Base-by-base conservation (phyloP, 2,329 filamentous ascomycete genomes). In the Diplodia intermedia region DNA sequence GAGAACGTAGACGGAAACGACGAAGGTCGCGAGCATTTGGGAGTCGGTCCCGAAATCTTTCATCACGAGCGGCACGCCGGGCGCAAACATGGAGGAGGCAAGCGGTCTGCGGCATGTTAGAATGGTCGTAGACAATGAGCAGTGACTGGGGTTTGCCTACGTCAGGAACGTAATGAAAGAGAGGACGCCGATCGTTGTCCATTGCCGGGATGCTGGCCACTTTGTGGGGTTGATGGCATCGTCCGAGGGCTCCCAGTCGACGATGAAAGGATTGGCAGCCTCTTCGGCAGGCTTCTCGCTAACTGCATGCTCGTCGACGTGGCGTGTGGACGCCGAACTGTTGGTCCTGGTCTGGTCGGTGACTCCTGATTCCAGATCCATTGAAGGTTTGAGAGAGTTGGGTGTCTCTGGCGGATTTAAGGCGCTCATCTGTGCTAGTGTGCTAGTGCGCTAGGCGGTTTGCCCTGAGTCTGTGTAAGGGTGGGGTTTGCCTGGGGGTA, bases 111-210 rank as follows among this genome's bases (percentile, higher is more conserved):
- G 26, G 56, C 52, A 18, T 60, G 38, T 47, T 23, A 33, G 33
- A 26, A 38, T 15, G n/a, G 14, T 7, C 11, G 18, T 33, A 9
- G 11, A 20, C 7, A 2, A 23, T 49, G 52, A 4, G 15, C 5
- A 31, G 14, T n/a, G 26, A 7, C 26, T 18, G 18, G 26, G 54
- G 38, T 43, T 23, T 65, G 56, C 72, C 49, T 71, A 76, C 75
- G 76, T 74, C 7, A 77, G 69, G 70, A 78, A 77, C 15, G 74
- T 74, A 26, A 73, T 71, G 23, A 73, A 72, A 20, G 74, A 74
- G 3, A 78, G 71, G 14, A 77, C 71, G 26, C 70, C 71, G 23
- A 78, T 72, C 52, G 74, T 75, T 56, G 70, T 71, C 75, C 76
- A 77, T 68, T 77, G 77, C 23, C 69, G 72, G 47, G 23, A 38